Conservation (phyloP, 2,329 filamentous ascomycete genomes). For the Cryphonectria naterciae region DNA sequence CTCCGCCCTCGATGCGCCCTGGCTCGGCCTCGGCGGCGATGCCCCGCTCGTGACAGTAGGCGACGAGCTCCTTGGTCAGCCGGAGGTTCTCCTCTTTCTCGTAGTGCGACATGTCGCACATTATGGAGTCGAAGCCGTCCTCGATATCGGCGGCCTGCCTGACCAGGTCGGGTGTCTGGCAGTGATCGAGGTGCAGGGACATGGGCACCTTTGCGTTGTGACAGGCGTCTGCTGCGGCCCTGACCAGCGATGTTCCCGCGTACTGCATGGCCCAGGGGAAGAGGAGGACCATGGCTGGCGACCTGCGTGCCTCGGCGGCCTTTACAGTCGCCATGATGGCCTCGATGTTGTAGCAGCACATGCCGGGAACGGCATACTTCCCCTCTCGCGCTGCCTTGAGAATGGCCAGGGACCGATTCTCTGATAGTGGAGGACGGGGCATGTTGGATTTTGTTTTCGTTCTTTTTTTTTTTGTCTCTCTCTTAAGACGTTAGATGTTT, state of each 20-base stretch:
- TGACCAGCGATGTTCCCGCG: constrained; percentile 59
- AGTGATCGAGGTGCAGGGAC: constrained; percentile 68
- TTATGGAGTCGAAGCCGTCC: constrained; percentile 70
- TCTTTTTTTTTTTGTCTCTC: background rate
- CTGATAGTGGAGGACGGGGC: constrained; percentile 43
- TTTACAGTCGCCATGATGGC: constrained; percentile 70
- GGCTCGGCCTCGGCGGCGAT: constrained; percentile 73
- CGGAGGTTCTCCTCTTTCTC: constrained; percentile 69
- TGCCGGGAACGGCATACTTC: constrained; percentile 63
- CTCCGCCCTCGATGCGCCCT: constrained; percentile 59
- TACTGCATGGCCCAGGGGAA: constrained; percentile 77
- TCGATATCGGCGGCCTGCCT: constrained; percentile 57
- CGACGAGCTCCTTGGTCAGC: constrained; percentile 63
- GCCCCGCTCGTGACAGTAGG: constrained; percentile 65
- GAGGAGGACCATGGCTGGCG: constrained; percentile 72
- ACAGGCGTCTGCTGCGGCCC: constrained; percentile 59
- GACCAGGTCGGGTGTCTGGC: constrained; percentile 66
- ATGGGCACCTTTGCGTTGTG: constrained; percentile 62
- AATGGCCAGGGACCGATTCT: constrained; percentile 59
- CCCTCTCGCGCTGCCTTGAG: constrained; percentile 58
- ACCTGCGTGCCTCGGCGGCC: constrained; percentile 69
- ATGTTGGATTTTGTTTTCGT: constrained; percentile 34
- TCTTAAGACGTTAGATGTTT: background rate
- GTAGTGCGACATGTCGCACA: constrained; percentile 75
- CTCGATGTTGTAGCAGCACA: constrained; percentile 71